These are phyloP conservation scores for Vitellaria paradoxa DNA, from an alignment of 179 eudicot species.

Conservation along the genomic window DNA sequence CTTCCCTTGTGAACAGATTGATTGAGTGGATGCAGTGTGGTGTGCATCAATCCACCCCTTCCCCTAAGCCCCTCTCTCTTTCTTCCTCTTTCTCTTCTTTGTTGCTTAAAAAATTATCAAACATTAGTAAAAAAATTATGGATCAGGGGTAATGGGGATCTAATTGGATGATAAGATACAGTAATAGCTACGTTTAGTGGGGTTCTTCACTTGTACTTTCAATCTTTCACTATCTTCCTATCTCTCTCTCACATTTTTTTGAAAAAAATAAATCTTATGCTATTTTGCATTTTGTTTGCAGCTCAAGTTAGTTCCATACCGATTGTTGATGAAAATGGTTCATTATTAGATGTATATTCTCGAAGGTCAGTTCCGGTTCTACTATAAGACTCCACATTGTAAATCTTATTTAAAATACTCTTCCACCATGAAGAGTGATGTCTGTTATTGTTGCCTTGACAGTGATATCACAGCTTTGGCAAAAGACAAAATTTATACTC, in stretches of 20 bases:
- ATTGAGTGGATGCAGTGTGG: neutral
- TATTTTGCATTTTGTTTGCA: conserved; percentile 30
- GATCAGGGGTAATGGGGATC: neutral
- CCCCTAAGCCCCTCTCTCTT: too few relatives aligned
- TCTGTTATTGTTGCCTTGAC: conserved; percentile 16
- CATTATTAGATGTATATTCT: conserved; percentile 78
- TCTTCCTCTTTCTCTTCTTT: neutral
- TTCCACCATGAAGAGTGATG: neutral
- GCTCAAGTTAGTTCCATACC: conserved; percentile 93
- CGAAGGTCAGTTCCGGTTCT: conserved; percentile 52
- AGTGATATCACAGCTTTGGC: conserved; percentile 97
- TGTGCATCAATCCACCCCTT: neutral
- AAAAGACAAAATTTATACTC: conserved; percentile 81
- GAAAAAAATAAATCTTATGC: too few relatives aligned
- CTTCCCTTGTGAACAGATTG: neutral
- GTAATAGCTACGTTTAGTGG: neutral
- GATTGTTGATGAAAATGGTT: conserved; percentile 85
- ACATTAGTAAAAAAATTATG: neutral
- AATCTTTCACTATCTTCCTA: too few relatives aligned
- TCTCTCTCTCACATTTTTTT: too few relatives aligned
- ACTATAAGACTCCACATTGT: neutral
- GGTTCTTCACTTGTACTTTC: neutral
- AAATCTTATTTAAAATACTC: conserved; percentile 4
- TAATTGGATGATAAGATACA: conserved; percentile 20
- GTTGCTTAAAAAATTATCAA: neutral